Evolutionary conservation across 2,329 filamentous ascomycete species (phyloP).

Genomic region (Hypocreales sp.): DNA sequence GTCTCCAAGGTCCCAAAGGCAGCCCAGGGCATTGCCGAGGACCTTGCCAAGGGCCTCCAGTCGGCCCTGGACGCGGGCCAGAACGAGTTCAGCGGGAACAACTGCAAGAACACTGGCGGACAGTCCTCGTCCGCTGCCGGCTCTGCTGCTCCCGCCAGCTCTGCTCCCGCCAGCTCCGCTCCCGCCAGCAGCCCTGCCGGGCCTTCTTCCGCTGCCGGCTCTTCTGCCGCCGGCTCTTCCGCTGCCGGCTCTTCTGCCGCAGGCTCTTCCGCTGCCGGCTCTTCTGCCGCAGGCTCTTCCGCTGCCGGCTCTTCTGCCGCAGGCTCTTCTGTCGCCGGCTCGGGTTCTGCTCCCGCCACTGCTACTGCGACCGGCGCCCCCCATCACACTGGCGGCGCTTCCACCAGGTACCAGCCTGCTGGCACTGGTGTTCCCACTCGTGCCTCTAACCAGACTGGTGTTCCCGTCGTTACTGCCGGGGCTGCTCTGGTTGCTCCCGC

Average conservation of each 20-base stretch:
- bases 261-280: too few relatives aligned
- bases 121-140: neutral
- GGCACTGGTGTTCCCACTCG: neutral
- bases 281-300: neutral
- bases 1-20: conserved; percentile 13
- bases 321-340: neutral
- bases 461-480: conserved; percentile 4
- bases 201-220: too few relatives aligned
- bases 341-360: neutral
- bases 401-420: conserved; percentile 1
- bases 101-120: conserved; percentile 11
- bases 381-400: neutral
- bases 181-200: too few relatives aligned
- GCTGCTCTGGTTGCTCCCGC: conserved; percentile 5
- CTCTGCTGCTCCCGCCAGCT: neutral
- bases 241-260: too few relatives aligned
- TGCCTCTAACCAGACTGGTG: neutral
- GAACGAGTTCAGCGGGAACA: conserved; percentile 10
- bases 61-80: conserved; percentile 8
- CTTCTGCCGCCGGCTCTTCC: too few relatives aligned
- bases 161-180: neutral
- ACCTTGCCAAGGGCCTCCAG: conserved; percentile 10
- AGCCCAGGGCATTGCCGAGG: conserved; percentile 11
- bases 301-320: neutral
- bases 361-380: neutral